Conservation (phyloP, 257 asterid genomes). For the Solanum chiquidenum region DNA sequence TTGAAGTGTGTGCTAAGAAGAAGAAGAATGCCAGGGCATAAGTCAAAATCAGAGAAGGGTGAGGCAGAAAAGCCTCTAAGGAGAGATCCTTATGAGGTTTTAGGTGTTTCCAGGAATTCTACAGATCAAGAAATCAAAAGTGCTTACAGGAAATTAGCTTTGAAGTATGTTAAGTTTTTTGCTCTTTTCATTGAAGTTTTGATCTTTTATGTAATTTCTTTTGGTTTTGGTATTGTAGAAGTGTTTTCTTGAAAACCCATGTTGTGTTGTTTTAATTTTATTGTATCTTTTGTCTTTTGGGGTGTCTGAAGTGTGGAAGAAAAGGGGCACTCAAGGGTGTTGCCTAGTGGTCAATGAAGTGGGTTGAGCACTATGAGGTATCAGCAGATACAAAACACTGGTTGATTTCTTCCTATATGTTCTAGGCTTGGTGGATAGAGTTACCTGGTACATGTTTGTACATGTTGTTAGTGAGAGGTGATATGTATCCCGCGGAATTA, state of each 20-base stretch:
- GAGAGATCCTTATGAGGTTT: constrained; percentile 92
- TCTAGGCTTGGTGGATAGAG: background rate
- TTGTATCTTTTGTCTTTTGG: background rate
- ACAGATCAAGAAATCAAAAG: constrained; percentile 94
- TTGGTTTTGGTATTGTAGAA: background rate
- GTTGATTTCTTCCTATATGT: background rate
- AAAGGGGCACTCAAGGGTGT: background rate
- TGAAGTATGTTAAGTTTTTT: constrained; percentile 41
- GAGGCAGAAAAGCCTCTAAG: constrained; percentile 56
- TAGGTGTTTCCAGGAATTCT: constrained; percentile 70
- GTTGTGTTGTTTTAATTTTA: background rate
- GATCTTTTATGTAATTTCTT: background rate
- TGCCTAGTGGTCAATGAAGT: background rate
- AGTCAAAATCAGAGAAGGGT: constrained; percentile 59
- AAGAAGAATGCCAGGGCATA: constrained; percentile 58
- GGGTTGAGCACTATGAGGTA: background rate
- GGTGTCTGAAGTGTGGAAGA: background rate
- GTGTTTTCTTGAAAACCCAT: background rate
- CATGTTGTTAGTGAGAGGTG: background rate
- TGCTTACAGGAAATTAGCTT: constrained; percentile 82
- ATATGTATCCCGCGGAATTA: background rate
- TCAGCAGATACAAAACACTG: background rate
- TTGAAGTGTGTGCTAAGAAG: background rate
- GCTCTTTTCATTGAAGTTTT: background rate
- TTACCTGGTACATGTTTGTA: background rate